Percentiles rank a stretch among this genome's conserved stretches.
These are phyloP conservation scores for Candida koratica DNA, from an alignment of 805 yeast species.

Conservation along the genomic window DNA sequence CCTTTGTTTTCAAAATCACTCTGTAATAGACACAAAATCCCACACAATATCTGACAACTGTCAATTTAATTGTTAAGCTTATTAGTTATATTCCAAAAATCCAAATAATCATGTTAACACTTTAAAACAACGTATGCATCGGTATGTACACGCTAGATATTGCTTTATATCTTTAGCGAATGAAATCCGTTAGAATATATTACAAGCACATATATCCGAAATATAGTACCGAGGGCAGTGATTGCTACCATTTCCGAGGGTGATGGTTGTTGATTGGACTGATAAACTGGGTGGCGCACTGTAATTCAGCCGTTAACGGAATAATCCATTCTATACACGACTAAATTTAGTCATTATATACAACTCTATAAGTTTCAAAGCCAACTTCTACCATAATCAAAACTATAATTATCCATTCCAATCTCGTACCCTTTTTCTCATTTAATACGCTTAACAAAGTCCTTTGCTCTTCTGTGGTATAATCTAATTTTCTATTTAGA, in stretches of 20 bases:
- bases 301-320: too few relatives aligned
- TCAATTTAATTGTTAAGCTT: too few relatives aligned
- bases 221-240: too few relatives aligned
- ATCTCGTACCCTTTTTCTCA: slow-evolving; percentile 68
- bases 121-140: slow-evolving; percentile 2
- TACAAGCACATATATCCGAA: too few relatives aligned
- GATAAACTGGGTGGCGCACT: slow-evolving; percentile 9
- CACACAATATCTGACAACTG: too few relatives aligned
- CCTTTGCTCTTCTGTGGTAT: slow-evolving; percentile 83
- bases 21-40: not conserved
- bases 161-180: slow-evolving; percentile 2
- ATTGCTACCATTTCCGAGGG: too few relatives aligned
- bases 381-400: slow-evolving; percentile 81
- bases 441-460: slow-evolving; percentile 70
- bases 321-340: slow-evolving; percentile 1
- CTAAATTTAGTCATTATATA: too few relatives aligned
- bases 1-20: not conserved
- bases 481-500: slow-evolving; percentile 80
- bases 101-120: too few relatives aligned
- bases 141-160: slow-evolving; percentile 2
- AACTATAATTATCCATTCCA: slow-evolving; percentile 86
- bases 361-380: slow-evolving; percentile 72
- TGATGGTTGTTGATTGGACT: slow-evolving; percentile 1
- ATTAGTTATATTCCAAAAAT: too few relatives aligned
- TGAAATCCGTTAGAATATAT: slow-evolving; percentile 1